phyloP scores from a whole-genome alignment of 768 basidiomycete genomes.

The Boletellus emodensis region DNA sequence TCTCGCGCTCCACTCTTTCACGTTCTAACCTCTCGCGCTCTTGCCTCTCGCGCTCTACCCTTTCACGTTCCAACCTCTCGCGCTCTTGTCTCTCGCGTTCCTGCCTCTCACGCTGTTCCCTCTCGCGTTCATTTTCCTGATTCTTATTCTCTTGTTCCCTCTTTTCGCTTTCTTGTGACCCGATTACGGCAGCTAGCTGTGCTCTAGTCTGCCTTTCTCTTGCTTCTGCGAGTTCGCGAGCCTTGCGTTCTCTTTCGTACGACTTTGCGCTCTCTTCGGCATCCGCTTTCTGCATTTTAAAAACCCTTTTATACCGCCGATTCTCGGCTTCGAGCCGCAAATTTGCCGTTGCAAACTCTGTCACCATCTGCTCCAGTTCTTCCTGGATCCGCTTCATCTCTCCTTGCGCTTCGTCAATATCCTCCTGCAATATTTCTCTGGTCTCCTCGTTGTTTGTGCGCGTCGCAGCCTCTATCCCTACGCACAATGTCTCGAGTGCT shows the following conservation, averaged over 20 bases:
- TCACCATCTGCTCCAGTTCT: constrained; percentile 38
- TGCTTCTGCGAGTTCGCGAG: constrained; percentile 23
- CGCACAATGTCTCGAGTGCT: constrained; percentile 42
- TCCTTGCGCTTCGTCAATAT: constrained; percentile 38
- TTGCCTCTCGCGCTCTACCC: background rate
- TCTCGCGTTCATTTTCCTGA: background rate
- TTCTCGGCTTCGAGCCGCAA: constrained; percentile 27
- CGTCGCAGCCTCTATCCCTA: constrained; percentile 45
- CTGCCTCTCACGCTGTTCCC: background rate
- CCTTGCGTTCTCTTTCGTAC: constrained; percentile 24
- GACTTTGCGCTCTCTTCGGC: constrained; percentile 15
- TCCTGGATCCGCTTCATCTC: constrained; percentile 39
- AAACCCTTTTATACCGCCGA: constrained; percentile 15
- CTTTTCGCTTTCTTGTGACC: background rate
- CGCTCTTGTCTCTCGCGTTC: background rate
- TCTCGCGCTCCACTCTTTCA: background rate
- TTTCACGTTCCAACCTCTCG: constrained; percentile 2
- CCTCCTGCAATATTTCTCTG: constrained; percentile 38
- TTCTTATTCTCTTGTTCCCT: background rate
- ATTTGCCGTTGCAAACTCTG: constrained; percentile 36
- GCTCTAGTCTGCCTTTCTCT: constrained; percentile 14
- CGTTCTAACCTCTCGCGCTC: background rate
- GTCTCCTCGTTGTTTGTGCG: constrained; percentile 43
- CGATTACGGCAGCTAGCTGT: constrained; percentile 17
- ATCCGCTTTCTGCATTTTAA: constrained; percentile 18